Evolutionary conservation across 2,329 filamentous ascomycete genomes (phyloP), one percentile per base, ranked within the genome.

Genomic region (Scytalidium sp.): DNA sequence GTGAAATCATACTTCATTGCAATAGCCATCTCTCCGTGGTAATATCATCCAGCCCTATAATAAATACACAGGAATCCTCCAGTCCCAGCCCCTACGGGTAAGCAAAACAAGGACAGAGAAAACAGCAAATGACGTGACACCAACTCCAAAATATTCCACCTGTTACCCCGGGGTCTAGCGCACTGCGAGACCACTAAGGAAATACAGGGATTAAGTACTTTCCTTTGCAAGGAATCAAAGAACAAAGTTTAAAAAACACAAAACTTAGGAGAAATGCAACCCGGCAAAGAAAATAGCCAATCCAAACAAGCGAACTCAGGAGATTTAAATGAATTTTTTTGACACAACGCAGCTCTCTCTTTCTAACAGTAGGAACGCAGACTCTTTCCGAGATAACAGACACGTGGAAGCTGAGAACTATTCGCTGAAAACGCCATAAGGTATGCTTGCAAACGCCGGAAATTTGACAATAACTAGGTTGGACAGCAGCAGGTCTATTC

Each of bases 401-500:
- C 47, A 55, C 50, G 51, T 56, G 22, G 51, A 54, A 60, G 51
- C 46, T 56, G 51, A 60, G 54, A 45, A 63, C 62, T 60, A 60
- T 59, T 58, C 61, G 56, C 55, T 61, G 47, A 55, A 36, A 65
- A 64, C 61, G 61, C 63, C 61, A 51, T 49, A 50, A 57, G 58
- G 55, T 60, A 63, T 64, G 62, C 60, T 59, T 51, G 57, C 60
- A 61, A 65, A 65, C 62, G 61, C 61, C 61, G 52, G 47, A 56
- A 60, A 61, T 54, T 21, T 56, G 53, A 56, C 49, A 50, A 54
- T 57, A 54, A 53, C 51, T 54, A 50, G 46, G 46, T 43, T 45
- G 49, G 46, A 46, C 41, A 46, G 17, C 20, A 17, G 36, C 50
- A 45, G 41, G 47, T 49, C 62, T 52, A 84, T 43, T 84, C 80